A percentile compares a stretch with the other conserved stretches of the same genome.
Evolutionary conservation across 805 yeast genomes (phyloP).

Genomic region (Nakazawaea molendinolei): DNA sequence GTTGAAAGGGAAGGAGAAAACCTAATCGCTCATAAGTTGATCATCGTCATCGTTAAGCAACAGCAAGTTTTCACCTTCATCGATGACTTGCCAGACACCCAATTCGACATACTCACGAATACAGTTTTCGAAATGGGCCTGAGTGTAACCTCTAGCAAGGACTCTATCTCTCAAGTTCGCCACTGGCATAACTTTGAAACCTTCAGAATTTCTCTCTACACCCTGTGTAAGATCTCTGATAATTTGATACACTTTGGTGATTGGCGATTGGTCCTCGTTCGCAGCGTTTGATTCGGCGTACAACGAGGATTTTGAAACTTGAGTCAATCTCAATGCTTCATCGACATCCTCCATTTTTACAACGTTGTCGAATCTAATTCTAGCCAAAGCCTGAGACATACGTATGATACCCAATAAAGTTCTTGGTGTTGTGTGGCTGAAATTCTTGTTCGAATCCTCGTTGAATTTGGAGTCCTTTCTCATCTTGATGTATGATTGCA

Average conservation of each 20-base stretch:
- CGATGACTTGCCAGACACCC: conserved; percentile 71
- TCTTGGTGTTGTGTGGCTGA: conserved; percentile 93
- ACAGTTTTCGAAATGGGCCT: conserved; percentile 70
- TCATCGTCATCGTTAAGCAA: conserved; percentile 40
- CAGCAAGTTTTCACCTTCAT: conserved; percentile 60
- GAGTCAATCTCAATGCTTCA: conserved; percentile 83
- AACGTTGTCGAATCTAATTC: conserved; percentile 69
- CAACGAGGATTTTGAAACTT: conserved; percentile 83
- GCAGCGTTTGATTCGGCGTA: conserved; percentile 43
- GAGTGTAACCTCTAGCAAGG: conserved; percentile 78
- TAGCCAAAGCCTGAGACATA: conserved; percentile 90
- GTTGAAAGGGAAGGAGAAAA: too few species aligned
- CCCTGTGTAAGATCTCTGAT: conserved; percentile 51
- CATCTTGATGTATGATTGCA: conserved; percentile 80
- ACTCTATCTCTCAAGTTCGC: conserved; percentile 53
- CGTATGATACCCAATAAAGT: conserved; percentile 86
- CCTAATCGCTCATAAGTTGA: conserved; percentile 7
- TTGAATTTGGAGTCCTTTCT: conserved; percentile 85
- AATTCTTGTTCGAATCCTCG: conserved; percentile 69
- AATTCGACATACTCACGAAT: conserved; percentile 65
- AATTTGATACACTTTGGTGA: conserved; percentile 65
- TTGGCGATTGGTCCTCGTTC: conserved; percentile 51
- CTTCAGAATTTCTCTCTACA: conserved; percentile 28
- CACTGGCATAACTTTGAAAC: conserved; percentile 31
- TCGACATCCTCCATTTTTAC: conserved; percentile 84